Percentiles rank a stretch among this genome's conserved stretches.
These are phyloP conservation scores for Euphrasia confusa DNA, from an alignment of 257 asterid species.

Conservation along the genomic window DNA sequence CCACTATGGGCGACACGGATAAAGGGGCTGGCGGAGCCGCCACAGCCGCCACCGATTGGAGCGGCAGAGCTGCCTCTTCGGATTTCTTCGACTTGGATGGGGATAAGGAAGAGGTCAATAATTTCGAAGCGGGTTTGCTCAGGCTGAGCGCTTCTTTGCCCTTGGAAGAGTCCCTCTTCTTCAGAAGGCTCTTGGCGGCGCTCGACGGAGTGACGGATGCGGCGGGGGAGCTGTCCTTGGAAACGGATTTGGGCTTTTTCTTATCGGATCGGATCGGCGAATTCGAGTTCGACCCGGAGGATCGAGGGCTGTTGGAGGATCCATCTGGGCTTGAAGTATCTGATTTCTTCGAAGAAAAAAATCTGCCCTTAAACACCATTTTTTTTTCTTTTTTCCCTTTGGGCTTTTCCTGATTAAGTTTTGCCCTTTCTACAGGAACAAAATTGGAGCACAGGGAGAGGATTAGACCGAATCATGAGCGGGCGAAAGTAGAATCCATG, in stretches of 20 bases:
- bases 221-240: slow-evolving; percentile 55
- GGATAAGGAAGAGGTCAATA: slow-evolving; percentile 23
- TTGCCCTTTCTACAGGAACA: background rate
- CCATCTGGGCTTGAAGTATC: slow-evolving; percentile 89
- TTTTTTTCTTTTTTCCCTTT: slow-evolving; percentile 6
- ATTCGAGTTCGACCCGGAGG: slow-evolving; percentile 75
- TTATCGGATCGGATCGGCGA: slow-evolving; percentile 92
- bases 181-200: slow-evolving; percentile 35
- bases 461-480: slow-evolving; percentile 17
- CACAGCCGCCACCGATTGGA: slow-evolving; percentile 23
- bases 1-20: slow-evolving; percentile 81
- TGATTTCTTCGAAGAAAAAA: slow-evolving; percentile 85
- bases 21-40: slow-evolving; percentile 29
- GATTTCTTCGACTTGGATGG: slow-evolving; percentile 39
- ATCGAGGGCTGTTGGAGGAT: slow-evolving; percentile 81
- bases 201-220: slow-evolving; percentile 37
- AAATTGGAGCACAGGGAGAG: slow-evolving; percentile 5
- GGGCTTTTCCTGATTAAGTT: background rate
- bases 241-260: slow-evolving; percentile 59
- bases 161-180: slow-evolving; percentile 43
- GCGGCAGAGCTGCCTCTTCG: slow-evolving; percentile 32
- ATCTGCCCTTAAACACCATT: slow-evolving; percentile 93
- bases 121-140: slow-evolving; percentile 36
- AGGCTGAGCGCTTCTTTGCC: slow-evolving; percentile 41
- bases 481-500: slow-evolving; percentile 24